Evolutionary conservation across 2,329 filamentous ascomycete species (phyloP), one percentile per base, ranked within the genome.

Genomic region (Ilyonectria sp.): DNA sequence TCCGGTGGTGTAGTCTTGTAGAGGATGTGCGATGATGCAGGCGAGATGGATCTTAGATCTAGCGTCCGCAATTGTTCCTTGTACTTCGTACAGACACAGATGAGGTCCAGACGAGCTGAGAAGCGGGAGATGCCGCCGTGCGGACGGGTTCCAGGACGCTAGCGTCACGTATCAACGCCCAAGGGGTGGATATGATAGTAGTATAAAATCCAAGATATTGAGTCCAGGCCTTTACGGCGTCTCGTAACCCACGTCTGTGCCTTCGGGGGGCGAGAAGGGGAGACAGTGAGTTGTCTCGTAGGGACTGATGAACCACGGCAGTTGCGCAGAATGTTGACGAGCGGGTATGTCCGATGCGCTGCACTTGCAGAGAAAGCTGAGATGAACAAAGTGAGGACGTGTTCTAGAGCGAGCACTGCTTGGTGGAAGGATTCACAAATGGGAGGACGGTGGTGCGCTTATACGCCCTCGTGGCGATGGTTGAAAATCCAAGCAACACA

Each of bases 41-140:
- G 26, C 26, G 26, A n/a, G 37, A 47, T 57, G 17, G 53, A 52
- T 52, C 46, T 58, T 11, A 4, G 46, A 66, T 46, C 58, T 65
- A 13, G 47, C 31, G 62, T 40, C 29, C 17, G 46, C 29, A 44
- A 47, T 19, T 50, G 43, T 23, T 49, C 43, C 33, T 49, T 13
- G 33, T 4, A 17, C 31, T 23, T 49, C 8, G 33, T 4, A 11
- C 31, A 43, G 23, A 54, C 43, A 50, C 35, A 61, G 40, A 54
- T n/a, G 47, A 62, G n/a, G 19, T 43, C 47, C 9, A n/a, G 47
- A n/a, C 23, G 23, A 55, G 40, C 40, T 55, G 50, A 46, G 37
- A 33, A 13, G 21, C 53, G 49, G 49, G 29, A 35, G 49, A 8
- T 50, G 31, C 31, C 31, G 31, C 9, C 31, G 29, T 6, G 37